These are phyloP conservation scores for Akanthomyces lecanii DNA, from an alignment of 2,329 filamentous ascomycete species.

Conservation along the genomic window DNA sequence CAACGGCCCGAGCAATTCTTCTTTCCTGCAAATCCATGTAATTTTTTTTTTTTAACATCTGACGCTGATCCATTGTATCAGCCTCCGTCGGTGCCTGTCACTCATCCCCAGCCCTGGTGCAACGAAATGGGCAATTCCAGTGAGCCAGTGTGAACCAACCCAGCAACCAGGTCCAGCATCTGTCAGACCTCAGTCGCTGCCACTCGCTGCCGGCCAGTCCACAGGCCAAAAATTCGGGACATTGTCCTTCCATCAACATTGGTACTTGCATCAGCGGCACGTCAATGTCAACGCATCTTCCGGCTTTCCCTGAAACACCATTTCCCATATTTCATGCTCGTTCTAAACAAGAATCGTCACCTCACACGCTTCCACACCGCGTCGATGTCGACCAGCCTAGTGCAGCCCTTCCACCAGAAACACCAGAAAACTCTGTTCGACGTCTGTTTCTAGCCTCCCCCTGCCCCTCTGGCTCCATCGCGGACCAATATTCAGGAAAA, in stretches of 20 bases:
- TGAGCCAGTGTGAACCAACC: background rate
- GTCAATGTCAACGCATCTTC: background rate
- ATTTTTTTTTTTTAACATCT: background rate
- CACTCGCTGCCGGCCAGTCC: too few relatives aligned
- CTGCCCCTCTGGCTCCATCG: background rate
- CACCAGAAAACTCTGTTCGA: slow-evolving; percentile 9
- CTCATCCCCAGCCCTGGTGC: too few relatives aligned
- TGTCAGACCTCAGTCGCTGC: background rate
- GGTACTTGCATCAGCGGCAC: background rate
- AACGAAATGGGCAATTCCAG: too few relatives aligned
- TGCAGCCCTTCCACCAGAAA: too few relatives aligned
- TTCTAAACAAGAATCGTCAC: background rate
- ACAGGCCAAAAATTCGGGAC: background rate
- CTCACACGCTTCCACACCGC: background rate
- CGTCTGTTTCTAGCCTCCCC: background rate
- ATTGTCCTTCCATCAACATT: background rate
- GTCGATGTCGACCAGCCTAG: background rate
- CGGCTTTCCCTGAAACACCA: background rate
- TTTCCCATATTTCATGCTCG: background rate
- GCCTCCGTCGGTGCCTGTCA: background rate
- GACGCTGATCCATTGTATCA: slow-evolving; percentile 3
- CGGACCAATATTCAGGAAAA: slow-evolving; percentile 11
- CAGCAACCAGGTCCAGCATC: background rate
- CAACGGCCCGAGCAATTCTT: background rate
- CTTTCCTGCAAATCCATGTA: background rate